Base-by-base conservation (phyloP, 2,329 filamentous ascomycete genomes). In the Aspergillus fischeri region DNA sequence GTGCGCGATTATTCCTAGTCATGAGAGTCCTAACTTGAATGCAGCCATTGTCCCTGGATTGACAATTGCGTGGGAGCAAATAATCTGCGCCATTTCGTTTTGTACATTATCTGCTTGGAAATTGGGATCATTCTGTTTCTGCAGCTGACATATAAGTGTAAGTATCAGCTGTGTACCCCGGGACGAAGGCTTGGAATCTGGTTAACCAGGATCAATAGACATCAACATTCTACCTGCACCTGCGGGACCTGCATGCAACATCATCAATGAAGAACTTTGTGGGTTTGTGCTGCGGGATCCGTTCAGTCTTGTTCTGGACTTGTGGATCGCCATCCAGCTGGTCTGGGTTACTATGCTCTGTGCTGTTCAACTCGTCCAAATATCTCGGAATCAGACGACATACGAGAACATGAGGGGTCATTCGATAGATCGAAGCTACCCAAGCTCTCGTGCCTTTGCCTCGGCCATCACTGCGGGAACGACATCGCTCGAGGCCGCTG, bases 271-370 rank as follows among this genome's bases (percentile, higher is more conserved):
- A 1, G 76, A 80, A 0, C 76, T 97, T 8, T 99, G 94, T 80
- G 81, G 83, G 49, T 79, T 91, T 42, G 79, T 95, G 64, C 90
- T 90, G 67, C 85, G 88, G 52, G 93, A 97, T 70, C 82, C 91
- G 0, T 96, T 93, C 72, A 93, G 90, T 1, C 82, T 96, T 27
- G 79, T 96, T 10, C 80, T 96, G 21, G 84, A 84, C 11, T 77
- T 90, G 28, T 99, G 94, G 94, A 83, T 84, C 6, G 82, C 84
- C 2, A 79, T 97, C 47, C 95, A 99, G 74, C 83, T 97, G 32
- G 88, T 91, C 21, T 99, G 94, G 94, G 91, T 97, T 2, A 87
- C 89, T n/a, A 97, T 99, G 92, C 86, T 99, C 35, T 82, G 97
- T 58, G 89, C 92, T 62, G 95, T 97, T 4, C 95, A 99, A 72